A percentile compares a stretch with the other conserved stretches of the same genome.
phyloP scores from a whole-genome alignment of 805 yeast species.

The Myxozyma sirexii region DNA sequence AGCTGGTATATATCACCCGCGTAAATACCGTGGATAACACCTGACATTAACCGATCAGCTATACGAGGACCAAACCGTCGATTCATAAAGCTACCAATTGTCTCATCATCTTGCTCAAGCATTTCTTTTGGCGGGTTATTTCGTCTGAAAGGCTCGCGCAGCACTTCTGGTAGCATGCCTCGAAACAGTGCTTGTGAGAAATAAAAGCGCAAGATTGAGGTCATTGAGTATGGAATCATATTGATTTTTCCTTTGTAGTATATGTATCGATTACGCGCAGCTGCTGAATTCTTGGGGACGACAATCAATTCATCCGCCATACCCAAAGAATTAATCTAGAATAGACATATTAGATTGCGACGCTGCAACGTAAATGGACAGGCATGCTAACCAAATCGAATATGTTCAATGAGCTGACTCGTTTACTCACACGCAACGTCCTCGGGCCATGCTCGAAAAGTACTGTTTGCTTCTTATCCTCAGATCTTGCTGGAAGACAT shows the following conservation, averaged over 20 bases:
- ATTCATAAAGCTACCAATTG: constrained; percentile 64
- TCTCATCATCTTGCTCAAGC: constrained; percentile 57
- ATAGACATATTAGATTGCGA: constrained; percentile 4
- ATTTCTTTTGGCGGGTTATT: background rate
- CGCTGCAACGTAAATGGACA: background rate
- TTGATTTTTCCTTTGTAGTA: constrained; percentile 26
- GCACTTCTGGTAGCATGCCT: constrained; percentile 43
- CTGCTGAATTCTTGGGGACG: constrained; percentile 58
- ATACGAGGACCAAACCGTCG: constrained; percentile 66
- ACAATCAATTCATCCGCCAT: constrained; percentile 57
- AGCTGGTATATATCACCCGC: constrained; percentile 76
- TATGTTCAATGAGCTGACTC: constrained; percentile 52
- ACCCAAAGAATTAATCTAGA: constrained; percentile 49
- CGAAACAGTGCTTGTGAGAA: constrained; percentile 41
- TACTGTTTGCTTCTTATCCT: constrained; percentile 37
- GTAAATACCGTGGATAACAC: constrained; percentile 84
- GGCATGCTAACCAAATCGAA: constrained; percentile 54
- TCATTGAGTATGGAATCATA: constrained; percentile 37
- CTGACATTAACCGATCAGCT: constrained; percentile 69
- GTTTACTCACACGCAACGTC: constrained; percentile 67
- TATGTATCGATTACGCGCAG: constrained; percentile 45
- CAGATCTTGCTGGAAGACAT: constrained; percentile 1
- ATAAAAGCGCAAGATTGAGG: constrained; percentile 12
- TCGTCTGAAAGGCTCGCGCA: constrained; percentile 30
- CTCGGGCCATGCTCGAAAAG: constrained; percentile 86